Base-by-base conservation (phyloP, 306 rosid genomes). In the Corylus heterophylla region DNA sequence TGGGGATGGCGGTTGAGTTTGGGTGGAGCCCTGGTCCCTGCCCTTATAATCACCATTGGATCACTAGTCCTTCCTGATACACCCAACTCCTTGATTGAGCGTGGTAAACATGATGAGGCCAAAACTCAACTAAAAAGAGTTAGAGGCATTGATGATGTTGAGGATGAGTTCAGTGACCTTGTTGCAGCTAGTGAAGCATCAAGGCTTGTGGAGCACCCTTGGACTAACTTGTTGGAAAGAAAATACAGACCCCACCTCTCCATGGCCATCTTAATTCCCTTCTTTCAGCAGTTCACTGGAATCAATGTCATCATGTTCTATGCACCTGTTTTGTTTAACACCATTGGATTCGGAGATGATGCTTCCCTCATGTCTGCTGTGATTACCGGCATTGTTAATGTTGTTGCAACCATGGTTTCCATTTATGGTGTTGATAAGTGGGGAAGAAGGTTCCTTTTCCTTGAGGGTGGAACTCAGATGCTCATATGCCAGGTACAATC, bases 1-100 rank as follows among this genome's bases (percentile, higher is more conserved):
- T 95, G 98, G 98, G 98, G 98, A 76, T 95, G 98, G 98, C 85
- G 98, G 14, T 56, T 95, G 85, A 95, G 98, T 79, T 83, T 95
- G 25, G 98, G 98, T 0, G 98, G 98, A 4, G 98, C 98, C 0
- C 80, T 90, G 86, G 95, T 95, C 8, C 98, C 98, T 0, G 98
- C 98, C 2, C 84, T 91, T 1, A 88, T 95, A 2, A 90, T 95
- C 76, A 85, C 91, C 2, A 3, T 85, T 0, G 98, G 98, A 0
- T 85, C 98, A 4, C 12, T 92, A 0, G 49, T 88, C 61, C 93
- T 95, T 13, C 96, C 98, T 0, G 98, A 95, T 87, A 95, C 98
- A 0, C 98, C 98, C 0, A 95, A 92, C 69, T 95, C 97, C 8
- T 72, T 95, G 92, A 95, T 95, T 9, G 98, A 95, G 63, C 89